These are phyloP conservation scores for Phanerochaete sordida DNA, from an alignment of 768 basidiomycete genomes.

Conservation along the genomic window DNA sequence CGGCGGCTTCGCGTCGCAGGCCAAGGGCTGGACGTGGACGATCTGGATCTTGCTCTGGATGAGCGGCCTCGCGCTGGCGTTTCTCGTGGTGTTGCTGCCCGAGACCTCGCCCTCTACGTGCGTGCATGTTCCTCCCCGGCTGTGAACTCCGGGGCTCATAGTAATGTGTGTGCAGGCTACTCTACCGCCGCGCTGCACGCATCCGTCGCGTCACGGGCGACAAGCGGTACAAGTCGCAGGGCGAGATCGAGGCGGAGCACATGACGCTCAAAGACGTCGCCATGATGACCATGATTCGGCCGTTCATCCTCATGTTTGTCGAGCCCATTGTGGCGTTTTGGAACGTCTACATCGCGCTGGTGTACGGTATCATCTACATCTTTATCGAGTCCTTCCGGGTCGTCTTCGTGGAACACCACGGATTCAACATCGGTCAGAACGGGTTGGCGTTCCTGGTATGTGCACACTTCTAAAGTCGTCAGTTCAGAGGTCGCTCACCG, in stretches of 20 bases:
- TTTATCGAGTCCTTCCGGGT: conserved; percentile 33
- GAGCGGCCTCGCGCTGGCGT: conserved; percentile 20
- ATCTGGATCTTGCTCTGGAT: conserved; percentile 33
- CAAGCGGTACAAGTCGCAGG: conserved; percentile 20
- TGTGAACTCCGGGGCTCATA: not conserved
- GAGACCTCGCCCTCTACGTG: conserved; percentile 23
- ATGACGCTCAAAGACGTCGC: conserved; percentile 16
- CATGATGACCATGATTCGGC: conserved; percentile 25
- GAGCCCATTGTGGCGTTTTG: conserved; percentile 29
- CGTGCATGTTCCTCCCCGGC: not conserved
- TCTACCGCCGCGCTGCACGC: conserved; percentile 28
- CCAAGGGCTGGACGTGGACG: conserved; percentile 31
- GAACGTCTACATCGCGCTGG: not conserved
- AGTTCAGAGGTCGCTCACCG: too few relatives aligned
- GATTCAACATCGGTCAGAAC: conserved; percentile 28
- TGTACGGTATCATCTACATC: conserved; percentile 22
- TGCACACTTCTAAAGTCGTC: not conserved
- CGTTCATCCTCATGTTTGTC: conserved; percentile 26
- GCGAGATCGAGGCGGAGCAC: conserved; percentile 21
- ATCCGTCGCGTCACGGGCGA: conserved; percentile 30
- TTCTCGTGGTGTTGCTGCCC: conserved; percentile 29
- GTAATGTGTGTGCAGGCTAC: conserved; percentile 18
- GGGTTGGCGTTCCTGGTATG: conserved; percentile 28
- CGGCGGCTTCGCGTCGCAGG: conserved; percentile 31
- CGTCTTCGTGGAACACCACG: conserved; percentile 31